Evolutionary conservation across 257 asterid genomes (phyloP), one percentile per base, ranked within the genome.

Genomic region (Fraxinus quadrangulata): DNA sequence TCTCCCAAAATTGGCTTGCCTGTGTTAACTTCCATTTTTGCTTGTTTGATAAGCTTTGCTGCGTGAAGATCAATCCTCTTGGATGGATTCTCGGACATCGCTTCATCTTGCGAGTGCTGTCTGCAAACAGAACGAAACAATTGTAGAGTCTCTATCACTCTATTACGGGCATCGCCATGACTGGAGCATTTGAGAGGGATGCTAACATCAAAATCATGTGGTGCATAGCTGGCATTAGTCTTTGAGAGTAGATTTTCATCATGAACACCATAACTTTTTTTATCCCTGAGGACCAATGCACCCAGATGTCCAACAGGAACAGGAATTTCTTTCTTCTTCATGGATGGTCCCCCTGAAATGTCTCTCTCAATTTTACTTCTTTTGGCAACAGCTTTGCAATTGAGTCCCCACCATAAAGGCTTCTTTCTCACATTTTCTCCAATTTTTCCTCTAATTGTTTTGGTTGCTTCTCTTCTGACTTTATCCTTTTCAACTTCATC

Each of bases 71-170:
- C 99, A 77, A 88, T 82, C 85, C 99, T 87, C 71, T 14, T 87
- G 40, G 2, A 14, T 42, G 72, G 76, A 77, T 80, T 81, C 8
- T 76, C 82, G 1, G 82, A 30, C 75, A 72, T 77, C 79, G 93
- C 97, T 81, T 91, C 93, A 63, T 85, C 87, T 77, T 93, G 99
- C 86, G 91, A 78, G 83, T 90, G 81, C 84, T 90, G 93, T 85
- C 98, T 87, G 76, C 87, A 91, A 24, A 83, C 72, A 42, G 82
- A 83, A 66, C 90, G 88, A 75, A 90, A 95, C 71, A 82, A 17
- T 40, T 92, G 89, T 12, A 93, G 94, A 36, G 88, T 84, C 51
- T 91, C 91, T 82, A 91, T 88, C 67, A 91, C 98, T 83, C 56
- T 87, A 78, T 79, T 79, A 14, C 98, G 98, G 72, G 88, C 89